phyloP scores from a whole-genome alignment of 768 basidiomycete genomes.

The Psilocybe tampanensis region DNA sequence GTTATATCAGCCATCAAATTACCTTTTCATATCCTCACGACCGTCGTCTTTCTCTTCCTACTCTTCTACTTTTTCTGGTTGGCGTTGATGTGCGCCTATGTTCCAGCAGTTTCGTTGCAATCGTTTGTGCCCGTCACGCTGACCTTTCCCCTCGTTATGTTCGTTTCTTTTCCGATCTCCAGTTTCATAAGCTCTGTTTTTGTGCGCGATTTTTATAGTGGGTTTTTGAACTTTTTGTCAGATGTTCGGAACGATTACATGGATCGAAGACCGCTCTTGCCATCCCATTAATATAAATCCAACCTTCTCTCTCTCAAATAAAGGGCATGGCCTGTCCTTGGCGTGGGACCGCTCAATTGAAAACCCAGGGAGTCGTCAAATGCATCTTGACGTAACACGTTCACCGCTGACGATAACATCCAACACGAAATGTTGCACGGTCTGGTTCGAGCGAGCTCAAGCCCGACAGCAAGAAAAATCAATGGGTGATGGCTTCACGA shows the following conservation, averaged over 20 bases:
- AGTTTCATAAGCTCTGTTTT: neutral
- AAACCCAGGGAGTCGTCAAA: too few relatives aligned
- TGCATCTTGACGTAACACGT: too few relatives aligned
- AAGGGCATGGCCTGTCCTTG: too few relatives aligned
- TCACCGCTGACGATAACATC: too few relatives aligned
- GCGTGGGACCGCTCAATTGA: too few relatives aligned
- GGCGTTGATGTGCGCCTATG: neutral
- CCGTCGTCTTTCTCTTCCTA: neutral
- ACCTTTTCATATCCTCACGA: neutral
- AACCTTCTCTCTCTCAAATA: too few relatives aligned
- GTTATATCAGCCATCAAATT: neutral
- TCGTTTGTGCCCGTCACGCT: neutral
- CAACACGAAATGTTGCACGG: too few relatives aligned
- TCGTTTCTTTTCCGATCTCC: neutral
- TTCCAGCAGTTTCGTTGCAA: neutral
- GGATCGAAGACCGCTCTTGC: neutral
- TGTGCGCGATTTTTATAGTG: neutral
- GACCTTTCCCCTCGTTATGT: neutral
- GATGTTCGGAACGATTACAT: neutral
- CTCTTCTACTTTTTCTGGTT: neutral
- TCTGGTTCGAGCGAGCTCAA: too few relatives aligned
- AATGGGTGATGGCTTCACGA: too few relatives aligned
- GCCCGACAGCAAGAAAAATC: too few relatives aligned
- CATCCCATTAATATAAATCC: neutral
- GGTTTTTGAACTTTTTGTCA: neutral